Percentiles rank a stretch among this genome's conserved stretches.
Evolutionary conservation across 2,329 filamentous ascomycete species (phyloP).

Genomic region (Dothistroma septosporum): DNA sequence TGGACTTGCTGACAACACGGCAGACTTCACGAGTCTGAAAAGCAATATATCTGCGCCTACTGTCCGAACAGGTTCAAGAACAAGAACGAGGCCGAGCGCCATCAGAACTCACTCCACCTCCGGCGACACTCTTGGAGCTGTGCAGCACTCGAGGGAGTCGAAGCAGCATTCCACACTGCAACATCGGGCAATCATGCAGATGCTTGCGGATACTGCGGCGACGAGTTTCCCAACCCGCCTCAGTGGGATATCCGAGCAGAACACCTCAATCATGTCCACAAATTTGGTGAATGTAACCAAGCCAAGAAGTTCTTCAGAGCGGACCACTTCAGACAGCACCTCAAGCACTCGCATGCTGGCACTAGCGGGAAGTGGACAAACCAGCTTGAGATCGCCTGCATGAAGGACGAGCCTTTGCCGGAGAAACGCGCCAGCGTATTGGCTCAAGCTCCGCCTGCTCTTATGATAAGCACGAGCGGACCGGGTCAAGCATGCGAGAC

Average conservation of each 20-base stretch:
- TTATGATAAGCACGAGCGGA: conserved; percentile 28
- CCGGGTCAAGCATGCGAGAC: conserved; percentile 8
- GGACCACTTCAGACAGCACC: conserved; percentile 95
- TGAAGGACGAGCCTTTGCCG: conserved; percentile 76
- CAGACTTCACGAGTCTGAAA: conserved; percentile 86
- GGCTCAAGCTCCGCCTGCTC: conserved; percentile 16
- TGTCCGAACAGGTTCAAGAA: conserved; percentile 97
- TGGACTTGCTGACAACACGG: not conserved
- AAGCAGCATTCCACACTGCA: conserved; percentile 83
- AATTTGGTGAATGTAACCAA: conserved; percentile 96
- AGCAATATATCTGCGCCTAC: conserved; percentile 90
- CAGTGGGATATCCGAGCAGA: conserved; percentile 85
- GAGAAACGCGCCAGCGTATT: conserved; percentile 30
- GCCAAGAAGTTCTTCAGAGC: conserved; percentile 97
- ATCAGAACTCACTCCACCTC: conserved; percentile 91
- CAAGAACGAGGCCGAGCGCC: conserved; percentile 95
- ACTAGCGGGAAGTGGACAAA: conserved; percentile 99
- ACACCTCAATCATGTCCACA: conserved; percentile 87
- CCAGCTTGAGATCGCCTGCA: conserved; percentile 92
- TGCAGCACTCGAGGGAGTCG: conserved; percentile 68
- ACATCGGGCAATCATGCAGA: conserved; percentile 60
- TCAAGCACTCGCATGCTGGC: conserved; percentile 95
- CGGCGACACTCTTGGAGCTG: conserved; percentile 96
- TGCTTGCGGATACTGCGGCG: conserved; percentile 90
- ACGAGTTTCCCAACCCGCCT: conserved; percentile 81